Conservation (phyloP, 129 eudicot genomes). For the Kitagawia praeruptora region DNA sequence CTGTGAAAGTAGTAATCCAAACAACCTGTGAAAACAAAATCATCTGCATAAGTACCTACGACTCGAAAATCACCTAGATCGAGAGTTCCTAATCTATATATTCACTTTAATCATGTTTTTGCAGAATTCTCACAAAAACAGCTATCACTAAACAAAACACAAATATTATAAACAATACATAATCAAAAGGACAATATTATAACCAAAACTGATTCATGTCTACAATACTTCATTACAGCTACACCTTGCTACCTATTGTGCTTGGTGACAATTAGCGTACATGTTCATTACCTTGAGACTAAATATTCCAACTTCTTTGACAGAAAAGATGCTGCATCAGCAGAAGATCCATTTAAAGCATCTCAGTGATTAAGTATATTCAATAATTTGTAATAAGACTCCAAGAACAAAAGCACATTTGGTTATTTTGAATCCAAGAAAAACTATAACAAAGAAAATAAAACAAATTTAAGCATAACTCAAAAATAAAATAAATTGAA, state of each 20-base stretch:
- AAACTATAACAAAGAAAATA: neutral
- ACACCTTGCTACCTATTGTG: neutral
- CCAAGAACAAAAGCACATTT: neutral
- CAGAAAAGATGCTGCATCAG: slow-evolving; percentile 65
- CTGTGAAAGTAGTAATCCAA: no score
- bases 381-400: neutral
- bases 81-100: no score
- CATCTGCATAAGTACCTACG: no score
- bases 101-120: no score
- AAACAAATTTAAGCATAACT: neutral
- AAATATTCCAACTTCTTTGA: slow-evolving; percentile 59
- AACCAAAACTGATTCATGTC: no score
- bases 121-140: no score
- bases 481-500: neutral
- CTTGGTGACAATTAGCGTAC: neutral
- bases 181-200: no score
- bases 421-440: neutral
- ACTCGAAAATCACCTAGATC: no score
- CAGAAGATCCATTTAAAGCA: slow-evolving; percentile 41
- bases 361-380: neutral
- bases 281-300: slow-evolving; percentile 58
- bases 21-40: no score
- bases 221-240: neutral
- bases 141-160: no score
- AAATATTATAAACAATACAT: no score